A percentile compares a stretch with the other conserved stretches of the same genome.
Evolutionary conservation across 179 eudicot genomes (phyloP).

Genomic region (Monotropa hypopitys): DNA sequence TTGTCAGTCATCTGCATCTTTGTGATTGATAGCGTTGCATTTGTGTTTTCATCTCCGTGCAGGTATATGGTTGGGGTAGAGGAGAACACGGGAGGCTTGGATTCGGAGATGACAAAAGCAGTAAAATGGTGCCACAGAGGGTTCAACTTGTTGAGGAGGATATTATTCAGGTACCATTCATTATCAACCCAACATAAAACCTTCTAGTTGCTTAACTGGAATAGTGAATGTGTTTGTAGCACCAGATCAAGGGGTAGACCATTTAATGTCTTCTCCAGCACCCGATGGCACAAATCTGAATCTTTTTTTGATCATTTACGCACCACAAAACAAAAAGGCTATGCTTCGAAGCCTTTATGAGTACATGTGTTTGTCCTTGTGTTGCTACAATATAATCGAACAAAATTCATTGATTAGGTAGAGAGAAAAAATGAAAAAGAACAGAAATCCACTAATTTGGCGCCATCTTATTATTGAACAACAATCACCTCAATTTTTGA

Average conservation of each 20-base stretch:
- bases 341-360: not conserved
- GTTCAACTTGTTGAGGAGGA: slow-evolving; percentile 78
- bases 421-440: too few species aligned
- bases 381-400: not conserved
- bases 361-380: not conserved
- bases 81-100: slow-evolving; percentile 99
- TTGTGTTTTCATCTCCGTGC: not conserved
- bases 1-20: not conserved
- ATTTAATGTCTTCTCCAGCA: not conserved
- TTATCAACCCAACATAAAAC: not conserved
- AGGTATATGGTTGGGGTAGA: slow-evolving; percentile 99
- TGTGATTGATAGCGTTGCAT: not conserved
- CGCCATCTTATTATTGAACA: not conserved
- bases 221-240: not conserved
- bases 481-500: not conserved
- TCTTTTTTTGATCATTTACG: not conserved
- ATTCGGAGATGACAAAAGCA: slow-evolving; percentile 97
- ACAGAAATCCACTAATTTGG: not conserved
- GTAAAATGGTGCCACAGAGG: slow-evolving; percentile 94
- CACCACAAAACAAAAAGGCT: not conserved
- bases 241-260: not conserved
- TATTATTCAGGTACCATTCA: slow-evolving; percentile 55
- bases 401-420: not conserved
- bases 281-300: not conserved
- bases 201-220: not conserved